These are phyloP conservation scores for Hemisphaericaspora xylofermentans DNA, from an alignment of 1,139 yeast species.

Conservation along the genomic window DNA sequence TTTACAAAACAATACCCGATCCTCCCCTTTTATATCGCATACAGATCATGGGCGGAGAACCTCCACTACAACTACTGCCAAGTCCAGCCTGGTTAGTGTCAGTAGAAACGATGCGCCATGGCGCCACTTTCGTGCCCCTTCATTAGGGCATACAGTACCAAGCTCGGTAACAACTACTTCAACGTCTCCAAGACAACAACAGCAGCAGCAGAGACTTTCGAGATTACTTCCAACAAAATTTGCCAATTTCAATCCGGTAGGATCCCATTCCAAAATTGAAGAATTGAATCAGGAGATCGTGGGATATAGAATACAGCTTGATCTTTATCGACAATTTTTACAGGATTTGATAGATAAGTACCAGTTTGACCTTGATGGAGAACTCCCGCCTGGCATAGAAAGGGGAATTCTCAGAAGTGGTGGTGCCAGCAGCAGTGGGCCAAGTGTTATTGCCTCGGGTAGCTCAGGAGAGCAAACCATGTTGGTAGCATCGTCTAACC, in stretches of 20 bases:
- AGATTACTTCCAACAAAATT: slow-evolving; percentile 7
- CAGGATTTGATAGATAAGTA: slow-evolving; percentile 36
- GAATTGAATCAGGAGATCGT: slow-evolving; percentile 41
- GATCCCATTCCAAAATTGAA: slow-evolving; percentile 23
- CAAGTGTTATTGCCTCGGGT: not conserved
- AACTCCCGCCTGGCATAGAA: slow-evolving; percentile 10
- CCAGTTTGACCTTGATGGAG: not conserved
- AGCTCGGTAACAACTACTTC: slow-evolving; percentile 5
- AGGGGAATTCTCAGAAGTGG: slow-evolving; percentile 12
- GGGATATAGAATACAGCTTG: slow-evolving; percentile 43
- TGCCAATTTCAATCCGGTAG: slow-evolving; percentile 5
- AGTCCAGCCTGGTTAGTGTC: slow-evolving; percentile 5
- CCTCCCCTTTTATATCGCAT: not conserved
- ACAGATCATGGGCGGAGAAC: not conserved
- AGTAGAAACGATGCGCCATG: slow-evolving; percentile 28
- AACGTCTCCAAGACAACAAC: slow-evolving; percentile 14
- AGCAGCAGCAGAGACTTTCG: slow-evolving; percentile 2
- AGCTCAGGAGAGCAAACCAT: slow-evolving; percentile 2
- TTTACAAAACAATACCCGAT: not conserved
- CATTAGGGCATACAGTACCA: slow-evolving; percentile 10
- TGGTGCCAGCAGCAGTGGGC: not conserved
- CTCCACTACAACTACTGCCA: not conserved
- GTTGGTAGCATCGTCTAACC: slow-evolving; percentile 2
- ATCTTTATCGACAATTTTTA: slow-evolving; percentile 42
- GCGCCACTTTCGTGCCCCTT: slow-evolving; percentile 32